Conservation (phyloP, 208 protist species). For the Wallacemonas sp. region DNA sequence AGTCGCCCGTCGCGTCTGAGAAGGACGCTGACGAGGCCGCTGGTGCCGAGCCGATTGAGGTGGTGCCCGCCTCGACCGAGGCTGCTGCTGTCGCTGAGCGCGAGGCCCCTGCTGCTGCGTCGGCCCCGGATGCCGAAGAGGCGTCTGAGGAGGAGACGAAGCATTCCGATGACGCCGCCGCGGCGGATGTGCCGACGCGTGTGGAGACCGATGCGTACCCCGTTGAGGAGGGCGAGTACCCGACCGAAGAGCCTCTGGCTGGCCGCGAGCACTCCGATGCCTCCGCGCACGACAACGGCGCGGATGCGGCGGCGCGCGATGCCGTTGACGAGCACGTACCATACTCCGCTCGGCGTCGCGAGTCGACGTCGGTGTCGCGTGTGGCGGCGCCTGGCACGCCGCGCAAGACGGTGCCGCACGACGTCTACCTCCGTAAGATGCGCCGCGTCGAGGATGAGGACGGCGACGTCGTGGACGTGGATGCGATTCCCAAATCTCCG, state of each 20-base stretch:
- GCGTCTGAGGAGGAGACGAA: background rate
- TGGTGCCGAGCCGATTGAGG: too few relatives aligned
- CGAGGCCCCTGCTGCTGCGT: background rate
- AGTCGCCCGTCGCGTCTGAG: background rate
- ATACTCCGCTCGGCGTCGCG: background rate
- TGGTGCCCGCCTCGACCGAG: too few relatives aligned
- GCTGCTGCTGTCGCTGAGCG: too few relatives aligned
- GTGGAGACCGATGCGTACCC: constrained; percentile 9
- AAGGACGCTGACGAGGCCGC: background rate
- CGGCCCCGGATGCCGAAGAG: background rate
- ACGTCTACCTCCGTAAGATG: constrained; percentile 5
- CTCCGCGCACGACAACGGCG: background rate
- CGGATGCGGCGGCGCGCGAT: too few relatives aligned
- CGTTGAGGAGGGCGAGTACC: background rate
- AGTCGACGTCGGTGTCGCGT: background rate
- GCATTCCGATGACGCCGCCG: background rate
- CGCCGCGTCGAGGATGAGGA: background rate
- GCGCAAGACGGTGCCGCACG: background rate
- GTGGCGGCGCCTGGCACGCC: background rate
- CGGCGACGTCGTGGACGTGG: background rate
- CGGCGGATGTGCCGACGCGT: background rate
- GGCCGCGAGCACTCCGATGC: background rate
- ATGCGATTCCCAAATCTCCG: background rate
- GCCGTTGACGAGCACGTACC: background rate
- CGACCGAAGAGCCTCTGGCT: too few relatives aligned